Percentiles rank a stretch among this genome's conserved stretches.
Evolutionary conservation across 2,329 filamentous ascomycete species (phyloP).

Genomic region (Fusarium protoensiforme): DNA sequence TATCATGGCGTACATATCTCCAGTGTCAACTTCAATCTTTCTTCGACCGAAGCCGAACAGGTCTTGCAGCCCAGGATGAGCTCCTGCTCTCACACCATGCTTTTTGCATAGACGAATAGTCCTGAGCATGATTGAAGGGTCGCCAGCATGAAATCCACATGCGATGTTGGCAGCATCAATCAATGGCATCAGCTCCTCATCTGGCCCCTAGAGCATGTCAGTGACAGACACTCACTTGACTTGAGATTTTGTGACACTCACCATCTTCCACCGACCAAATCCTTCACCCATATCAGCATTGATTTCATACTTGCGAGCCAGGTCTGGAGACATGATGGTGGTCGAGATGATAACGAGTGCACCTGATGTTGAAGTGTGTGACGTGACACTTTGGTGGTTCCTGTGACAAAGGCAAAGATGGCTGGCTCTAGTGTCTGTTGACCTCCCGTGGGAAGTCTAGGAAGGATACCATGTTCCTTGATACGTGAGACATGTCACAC

Average conservation of each 20-base stretch:
- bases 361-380: neutral
- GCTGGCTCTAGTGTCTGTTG: neutral
- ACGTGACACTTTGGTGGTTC: neutral
- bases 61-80: constrained; percentile 74
- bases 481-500: neutral
- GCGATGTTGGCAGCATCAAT: constrained; percentile 73
- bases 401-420: neutral
- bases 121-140: constrained; percentile 72
- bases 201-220: constrained; percentile 49
- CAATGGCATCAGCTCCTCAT: constrained; percentile 68
- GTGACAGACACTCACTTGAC: too few species aligned
- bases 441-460: neutral
- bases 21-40: constrained; percentile 67
- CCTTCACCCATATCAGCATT: constrained; percentile 17
- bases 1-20: constrained; percentile 67
- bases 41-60: constrained; percentile 73
- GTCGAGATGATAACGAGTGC: neutral
- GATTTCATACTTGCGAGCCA: constrained; percentile 15
- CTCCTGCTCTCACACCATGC: constrained; percentile 67
- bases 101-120: constrained; percentile 68
- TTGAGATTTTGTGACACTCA: neutral
- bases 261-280: constrained; percentile 13
- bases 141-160: constrained; percentile 69
- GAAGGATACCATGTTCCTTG: neutral
- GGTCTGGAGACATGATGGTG: neutral